Conservation (phyloP, 2,329 filamentous ascomycete species). For the Talaromyces sp. region DNA sequence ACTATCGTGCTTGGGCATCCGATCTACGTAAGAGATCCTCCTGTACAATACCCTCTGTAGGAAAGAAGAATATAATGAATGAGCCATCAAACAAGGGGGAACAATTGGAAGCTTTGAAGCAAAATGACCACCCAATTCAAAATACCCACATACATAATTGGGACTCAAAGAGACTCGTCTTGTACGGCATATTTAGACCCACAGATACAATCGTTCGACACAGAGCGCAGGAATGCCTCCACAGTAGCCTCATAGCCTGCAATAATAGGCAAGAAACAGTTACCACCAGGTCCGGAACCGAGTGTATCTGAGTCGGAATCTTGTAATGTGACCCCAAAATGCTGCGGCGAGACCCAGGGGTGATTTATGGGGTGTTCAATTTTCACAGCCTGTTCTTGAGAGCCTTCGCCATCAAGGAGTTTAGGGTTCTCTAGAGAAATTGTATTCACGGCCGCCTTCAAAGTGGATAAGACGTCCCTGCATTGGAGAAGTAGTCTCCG, state of each 20-base stretch:
- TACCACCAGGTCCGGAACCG: slow-evolving; percentile 11
- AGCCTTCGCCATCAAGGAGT: slow-evolving; percentile 12
- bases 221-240: slow-evolving; percentile 30
- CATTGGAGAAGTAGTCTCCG: slow-evolving; percentile 32
- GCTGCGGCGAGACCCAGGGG: slow-evolving; percentile 10
- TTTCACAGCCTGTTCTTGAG: slow-evolving; percentile 2
- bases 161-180: slow-evolving; percentile 14
- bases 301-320: slow-evolving; percentile 11
- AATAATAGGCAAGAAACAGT: slow-evolving; percentile 32
- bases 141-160: neutral
- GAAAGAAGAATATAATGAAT: neutral
- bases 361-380: slow-evolving; percentile 8
- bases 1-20: slow-evolving; percentile 14
- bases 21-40: slow-evolving; percentile 10
- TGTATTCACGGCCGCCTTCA: slow-evolving; percentile 24
- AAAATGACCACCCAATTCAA: slow-evolving; percentile 3
- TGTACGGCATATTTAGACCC: slow-evolving; percentile 13
- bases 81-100: neutral
- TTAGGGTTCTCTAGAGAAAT: slow-evolving; percentile 11
- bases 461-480: slow-evolving; percentile 27
- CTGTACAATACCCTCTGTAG: slow-evolving; percentile 3
- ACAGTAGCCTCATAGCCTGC: slow-evolving; percentile 33
- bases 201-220: slow-evolving; percentile 34
- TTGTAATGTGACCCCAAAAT: slow-evolving; percentile 6
- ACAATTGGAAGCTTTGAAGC: neutral